Evolutionary conservation across 129 eudicot genomes (phyloP).

Genomic region (Tagetes patula): DNA sequence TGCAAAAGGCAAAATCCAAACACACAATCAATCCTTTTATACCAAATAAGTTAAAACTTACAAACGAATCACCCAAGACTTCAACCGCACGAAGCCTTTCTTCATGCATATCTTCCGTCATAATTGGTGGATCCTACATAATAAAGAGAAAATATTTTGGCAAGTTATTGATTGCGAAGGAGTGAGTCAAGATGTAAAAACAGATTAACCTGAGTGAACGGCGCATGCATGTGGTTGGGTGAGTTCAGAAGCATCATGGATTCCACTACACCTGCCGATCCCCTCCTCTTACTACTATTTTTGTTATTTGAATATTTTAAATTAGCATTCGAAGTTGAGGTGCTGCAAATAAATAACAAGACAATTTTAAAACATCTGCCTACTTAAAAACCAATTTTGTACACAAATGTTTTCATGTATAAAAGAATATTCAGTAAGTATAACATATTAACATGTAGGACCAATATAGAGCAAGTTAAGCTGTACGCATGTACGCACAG

Average conservation of each 20-base stretch:
- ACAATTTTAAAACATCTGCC: slow-evolving; percentile 14
- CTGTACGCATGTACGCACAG: background rate
- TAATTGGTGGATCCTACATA: slow-evolving; percentile 81
- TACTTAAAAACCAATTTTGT: slow-evolving; percentile 3
- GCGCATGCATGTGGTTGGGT: slow-evolving; percentile 67
- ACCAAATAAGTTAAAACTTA: slow-evolving; percentile 37
- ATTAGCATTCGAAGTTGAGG: slow-evolving; percentile 32
- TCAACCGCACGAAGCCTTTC: slow-evolving; percentile 92
- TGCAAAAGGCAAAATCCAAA: background rate
- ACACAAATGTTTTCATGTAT: background rate
- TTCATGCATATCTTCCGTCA: slow-evolving; percentile 99
- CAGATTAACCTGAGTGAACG: slow-evolving; percentile 74
- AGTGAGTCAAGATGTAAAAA: slow-evolving; percentile 22
- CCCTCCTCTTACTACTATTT: slow-evolving; percentile 39
- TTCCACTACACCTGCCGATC: slow-evolving; percentile 69
- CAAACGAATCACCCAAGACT: slow-evolving; percentile 78
- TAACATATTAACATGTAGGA: background rate
- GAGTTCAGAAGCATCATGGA: slow-evolving; percentile 79
- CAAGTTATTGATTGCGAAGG: background rate
- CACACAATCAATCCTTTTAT: background rate
- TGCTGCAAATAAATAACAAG: slow-evolving; percentile 35
- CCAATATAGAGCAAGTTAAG: slow-evolving; percentile 20
- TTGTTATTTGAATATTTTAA: slow-evolving; percentile 29
- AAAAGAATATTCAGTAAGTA: background rate
- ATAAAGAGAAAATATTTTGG: background rate